Conservation (phyloP, 768 basidiomycete genomes). For the Trametes cingulata region DNA sequence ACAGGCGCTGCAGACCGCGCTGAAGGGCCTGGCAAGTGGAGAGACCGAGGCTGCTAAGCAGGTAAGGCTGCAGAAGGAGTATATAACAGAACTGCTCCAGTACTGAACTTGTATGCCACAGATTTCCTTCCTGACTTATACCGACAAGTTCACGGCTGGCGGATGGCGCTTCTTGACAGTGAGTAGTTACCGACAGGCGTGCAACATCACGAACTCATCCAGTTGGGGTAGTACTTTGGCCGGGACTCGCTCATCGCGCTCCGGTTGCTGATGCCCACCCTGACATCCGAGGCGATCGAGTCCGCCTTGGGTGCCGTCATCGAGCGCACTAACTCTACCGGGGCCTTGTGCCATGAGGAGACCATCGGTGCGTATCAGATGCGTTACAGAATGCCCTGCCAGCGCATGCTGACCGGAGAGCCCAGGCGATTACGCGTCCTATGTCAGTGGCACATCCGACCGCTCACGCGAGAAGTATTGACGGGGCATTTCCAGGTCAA, state of each 20-base stretch:
- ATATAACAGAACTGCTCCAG: too few species aligned
- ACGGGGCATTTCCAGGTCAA: conserved; percentile 31
- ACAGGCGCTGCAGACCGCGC: conserved; percentile 29
- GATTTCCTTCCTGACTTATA: conserved; percentile 44
- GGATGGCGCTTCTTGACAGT: conserved; percentile 49
- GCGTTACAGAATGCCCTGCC: neutral
- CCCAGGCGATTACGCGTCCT: conserved; percentile 8
- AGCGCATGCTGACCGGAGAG: neutral
- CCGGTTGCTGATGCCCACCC: conserved; percentile 41
- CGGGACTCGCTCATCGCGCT: conserved; percentile 46
- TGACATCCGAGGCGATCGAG: conserved; percentile 43
- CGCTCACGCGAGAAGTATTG: conserved; percentile 31
- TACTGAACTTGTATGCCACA: conserved; percentile 3
- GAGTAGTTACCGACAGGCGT: neutral
- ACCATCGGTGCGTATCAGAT: conserved; percentile 32
- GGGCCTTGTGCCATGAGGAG: conserved; percentile 36
- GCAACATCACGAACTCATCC: neutral
- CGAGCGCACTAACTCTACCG: conserved; percentile 37
- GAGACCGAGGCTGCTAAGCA: conserved; percentile 17
- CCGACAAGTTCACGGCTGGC: conserved; percentile 43
- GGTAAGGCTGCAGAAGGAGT: neutral
- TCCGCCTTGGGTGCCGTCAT: conserved; percentile 46
- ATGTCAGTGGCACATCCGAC: neutral
- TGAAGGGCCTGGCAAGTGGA: conserved; percentile 33
- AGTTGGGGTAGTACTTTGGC: conserved; percentile 31